Evolutionary conservation across 768 basidiomycete genomes (phyloP), one percentile per base, ranked within the genome.

Genomic region (Kwoniella europaea): DNA sequence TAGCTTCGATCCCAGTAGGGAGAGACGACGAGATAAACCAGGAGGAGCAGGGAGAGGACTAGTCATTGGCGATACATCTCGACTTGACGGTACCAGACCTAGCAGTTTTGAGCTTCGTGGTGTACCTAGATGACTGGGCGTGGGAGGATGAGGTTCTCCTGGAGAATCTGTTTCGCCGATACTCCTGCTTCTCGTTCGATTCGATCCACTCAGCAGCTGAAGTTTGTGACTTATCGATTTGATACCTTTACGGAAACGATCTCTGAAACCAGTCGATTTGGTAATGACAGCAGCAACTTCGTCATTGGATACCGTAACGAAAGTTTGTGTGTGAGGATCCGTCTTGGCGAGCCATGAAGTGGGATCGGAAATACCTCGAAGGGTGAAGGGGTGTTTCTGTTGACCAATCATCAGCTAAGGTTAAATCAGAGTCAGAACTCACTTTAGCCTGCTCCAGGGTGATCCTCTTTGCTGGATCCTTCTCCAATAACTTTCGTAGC

Each of bases 401-500:
- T 22, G 35, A 35, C 7, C 35, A 35, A 35, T 35, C 20, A 43
- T 41, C 20, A 59, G 64, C 43, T 53, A 24, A 20, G 35, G 15
- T 60, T 15, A 35, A 27, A 4, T 3, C 52, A 42, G 15, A 9
- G 7, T 54, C 53, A 2, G 12, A 18, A 76, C 86, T 72, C 79
- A 91, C 95, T 88, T 96, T 98, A 76, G 94, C 89, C 75, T 92
- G 87, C 35, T 89, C 88, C 54, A 98, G 87, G 20, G 89, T 90
- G 62, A 96, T 91, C 66, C 95, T 87, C 79, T 87, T 87, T 35
- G 80, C 84, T 5, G 87, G 87, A 74, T 94, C 90, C 86, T 97
- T 98, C 83, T 92, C 88, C 60, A 98, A 86, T 68, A 98, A 85
- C 35, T 86, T 86, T 59, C 89, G 86, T n/a, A 98, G 85, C 55